phyloP scores from a whole-genome alignment of 768 basidiomycete genomes.

The Hemileccinum rubropunctum region DNA sequence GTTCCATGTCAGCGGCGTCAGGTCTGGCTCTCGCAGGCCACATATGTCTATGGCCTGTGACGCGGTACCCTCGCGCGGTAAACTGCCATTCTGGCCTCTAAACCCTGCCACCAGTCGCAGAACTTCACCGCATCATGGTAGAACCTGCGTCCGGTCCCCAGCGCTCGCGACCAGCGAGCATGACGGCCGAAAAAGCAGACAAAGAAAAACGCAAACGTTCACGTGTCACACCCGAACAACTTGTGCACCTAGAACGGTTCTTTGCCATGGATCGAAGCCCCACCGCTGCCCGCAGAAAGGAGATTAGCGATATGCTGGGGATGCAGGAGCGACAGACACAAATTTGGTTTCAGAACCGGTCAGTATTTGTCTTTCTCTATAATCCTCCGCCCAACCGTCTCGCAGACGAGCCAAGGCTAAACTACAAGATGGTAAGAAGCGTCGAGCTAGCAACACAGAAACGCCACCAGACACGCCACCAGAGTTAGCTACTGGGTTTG shows the following conservation, averaged over 20 bases:
- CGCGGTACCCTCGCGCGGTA: conserved; percentile 16
- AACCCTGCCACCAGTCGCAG: conserved; percentile 23
- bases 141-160: conserved; percentile 36
- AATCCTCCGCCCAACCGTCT: not conserved
- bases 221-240: conserved; percentile 77
- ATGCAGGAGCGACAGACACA: conserved; percentile 89
- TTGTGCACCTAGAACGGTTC: conserved; percentile 69
- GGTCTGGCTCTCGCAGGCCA: conserved; percentile 19
- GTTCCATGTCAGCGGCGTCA: conserved; percentile 31
- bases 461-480: conserved; percentile 50
- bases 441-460: conserved; percentile 33
- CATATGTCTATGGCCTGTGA: conserved; percentile 28
- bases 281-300: conserved; percentile 64
- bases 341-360: conserved; percentile 89
- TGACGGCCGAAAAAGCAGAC: conserved; percentile 28
- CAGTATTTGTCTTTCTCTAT: not conserved
- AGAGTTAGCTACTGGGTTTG: conserved; percentile 47
- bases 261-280: conserved; percentile 72
- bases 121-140: conserved; percentile 22
- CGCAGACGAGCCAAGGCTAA: conserved; percentile 80
- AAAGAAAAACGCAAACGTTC: conserved; percentile 71
- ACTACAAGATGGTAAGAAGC: conserved; percentile 58
- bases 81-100: conserved; percentile 26
- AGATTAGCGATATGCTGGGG: conserved; percentile 70
- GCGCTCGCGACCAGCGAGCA: conserved; percentile 32